Conservation (phyloP, 148 eudicot species). For the Rhododendron henanense region DNA sequence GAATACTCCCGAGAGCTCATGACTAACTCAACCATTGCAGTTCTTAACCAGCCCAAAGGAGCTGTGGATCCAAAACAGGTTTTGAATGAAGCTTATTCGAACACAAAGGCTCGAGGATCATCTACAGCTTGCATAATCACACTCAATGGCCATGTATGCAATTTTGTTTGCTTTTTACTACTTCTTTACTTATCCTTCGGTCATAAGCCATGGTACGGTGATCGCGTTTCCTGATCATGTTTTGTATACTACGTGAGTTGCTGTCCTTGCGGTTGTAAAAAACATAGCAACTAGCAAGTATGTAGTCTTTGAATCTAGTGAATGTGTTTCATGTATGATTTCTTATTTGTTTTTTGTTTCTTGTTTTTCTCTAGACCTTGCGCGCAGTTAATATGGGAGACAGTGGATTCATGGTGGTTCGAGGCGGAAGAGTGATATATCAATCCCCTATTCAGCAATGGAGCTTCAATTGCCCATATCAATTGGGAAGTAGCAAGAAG, state of each 20-base stretch:
- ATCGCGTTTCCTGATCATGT: neutral
- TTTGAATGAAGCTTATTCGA: neutral
- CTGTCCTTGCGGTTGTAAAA: neutral
- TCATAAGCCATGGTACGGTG: neutral
- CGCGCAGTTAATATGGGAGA: neutral
- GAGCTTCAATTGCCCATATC: no score
- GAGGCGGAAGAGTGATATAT: neutral
- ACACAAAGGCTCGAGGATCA: neutral
- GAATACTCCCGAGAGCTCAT: conserved; percentile 3
- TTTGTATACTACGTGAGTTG: neutral
- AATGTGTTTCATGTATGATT: neutral
- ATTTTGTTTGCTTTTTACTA: neutral
- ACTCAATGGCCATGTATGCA: neutral
- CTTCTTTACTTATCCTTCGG: neutral
- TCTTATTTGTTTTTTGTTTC: neutral
- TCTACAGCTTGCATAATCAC: conserved; percentile 4
- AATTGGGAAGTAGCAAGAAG: no score
- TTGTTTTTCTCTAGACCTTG: neutral
- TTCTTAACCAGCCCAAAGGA: neutral
- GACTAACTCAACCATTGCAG: neutral
- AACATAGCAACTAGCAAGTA: neutral
- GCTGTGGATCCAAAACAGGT: conserved; percentile 1
- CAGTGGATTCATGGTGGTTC: neutral
- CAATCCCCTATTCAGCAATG: no score
- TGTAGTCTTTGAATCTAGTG: neutral